Base-by-base conservation (phyloP, 768 basidiomycete species). In the Infundibulicybe gibba region DNA sequence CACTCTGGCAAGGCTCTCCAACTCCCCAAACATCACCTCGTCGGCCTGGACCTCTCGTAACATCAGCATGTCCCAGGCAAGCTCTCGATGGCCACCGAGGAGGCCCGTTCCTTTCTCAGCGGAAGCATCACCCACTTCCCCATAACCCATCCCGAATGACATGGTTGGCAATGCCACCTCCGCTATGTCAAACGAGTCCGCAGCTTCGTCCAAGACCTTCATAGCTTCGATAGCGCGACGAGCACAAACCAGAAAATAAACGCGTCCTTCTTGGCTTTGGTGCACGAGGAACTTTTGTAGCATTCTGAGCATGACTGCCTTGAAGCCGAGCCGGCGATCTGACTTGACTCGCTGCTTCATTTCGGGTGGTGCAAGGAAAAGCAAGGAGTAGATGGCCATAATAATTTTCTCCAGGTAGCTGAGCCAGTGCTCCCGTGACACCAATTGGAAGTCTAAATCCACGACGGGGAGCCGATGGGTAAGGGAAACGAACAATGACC, bases 141-240 rank as follows among this genome's bases (percentile, higher is more conserved):
- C 80, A 56, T 85, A 90, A 12, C 87, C 90, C 77, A 92, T 87
- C n/a, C 89, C 90, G 60, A 90, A 92, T 4, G 85, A 73, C 43
- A 92, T 72, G 3, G 79, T 77, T 4, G 88, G 76, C 41, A 71
- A 71, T 14, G 74, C 68, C 15, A 80, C 64, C 52, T 84, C 80
- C 2, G 82, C 71, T 4, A 75, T 78, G 57, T 90, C 89, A 52
- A 89, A 87, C 32, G 78, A 72, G 59, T 92, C 90, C 53, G 80
- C 79, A 9, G 72, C 82, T 52, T 83, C 85, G 60, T 93, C 90
- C 46, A 93, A 66, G 32, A 89, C 66, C 61, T 89, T 90, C 75
- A 90, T 72, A 2, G 85, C 73, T 62, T 93, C 90, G 31, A 90
- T 71, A 6, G 81, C 81, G 50, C 90, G 75, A 48, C 84, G 78